Conservation (phyloP, 768 basidiomycete species). For the Boletellus emodensis region DNA sequence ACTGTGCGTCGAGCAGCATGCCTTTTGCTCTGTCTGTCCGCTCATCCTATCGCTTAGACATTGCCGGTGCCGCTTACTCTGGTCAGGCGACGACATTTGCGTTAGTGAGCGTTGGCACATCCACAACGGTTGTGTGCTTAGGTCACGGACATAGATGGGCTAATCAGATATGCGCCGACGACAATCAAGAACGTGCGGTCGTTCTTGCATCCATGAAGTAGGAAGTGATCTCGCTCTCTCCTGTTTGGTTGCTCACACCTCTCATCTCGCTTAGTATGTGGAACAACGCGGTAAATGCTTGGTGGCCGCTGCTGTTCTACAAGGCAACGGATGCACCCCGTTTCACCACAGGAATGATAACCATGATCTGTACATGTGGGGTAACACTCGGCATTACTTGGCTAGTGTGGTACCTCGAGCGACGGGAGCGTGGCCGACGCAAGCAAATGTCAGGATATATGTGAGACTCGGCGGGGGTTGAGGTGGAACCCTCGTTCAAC, state of each 20-base stretch:
- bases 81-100: constrained; percentile 78
- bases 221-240: constrained; percentile 4
- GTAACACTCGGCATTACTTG: constrained; percentile 56
- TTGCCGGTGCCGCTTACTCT: constrained; percentile 64
- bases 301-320: constrained; percentile 71
- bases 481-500: neutral
- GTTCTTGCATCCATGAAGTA: constrained; percentile 78
- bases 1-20: constrained; percentile 42
- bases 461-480: neutral
- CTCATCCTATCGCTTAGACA: constrained; percentile 31
- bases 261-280: constrained; percentile 47
- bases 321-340: constrained; percentile 68
- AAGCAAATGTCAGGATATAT: neutral
- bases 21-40: neutral
- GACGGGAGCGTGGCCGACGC: constrained; percentile 26
- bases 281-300: constrained; percentile 64
- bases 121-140: neutral
- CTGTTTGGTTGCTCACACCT: too few species aligned
- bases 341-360: constrained; percentile 66
- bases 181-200: constrained; percentile 63
- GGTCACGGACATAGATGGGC: constrained; percentile 51
- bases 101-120: constrained; percentile 32
- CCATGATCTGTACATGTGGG: constrained; percentile 55
- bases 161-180: constrained; percentile 71
- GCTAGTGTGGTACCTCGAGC: constrained; percentile 54